Base-by-base conservation (phyloP, 768 basidiomycete genomes). In the Mycena olivaceomarginata region DNA sequence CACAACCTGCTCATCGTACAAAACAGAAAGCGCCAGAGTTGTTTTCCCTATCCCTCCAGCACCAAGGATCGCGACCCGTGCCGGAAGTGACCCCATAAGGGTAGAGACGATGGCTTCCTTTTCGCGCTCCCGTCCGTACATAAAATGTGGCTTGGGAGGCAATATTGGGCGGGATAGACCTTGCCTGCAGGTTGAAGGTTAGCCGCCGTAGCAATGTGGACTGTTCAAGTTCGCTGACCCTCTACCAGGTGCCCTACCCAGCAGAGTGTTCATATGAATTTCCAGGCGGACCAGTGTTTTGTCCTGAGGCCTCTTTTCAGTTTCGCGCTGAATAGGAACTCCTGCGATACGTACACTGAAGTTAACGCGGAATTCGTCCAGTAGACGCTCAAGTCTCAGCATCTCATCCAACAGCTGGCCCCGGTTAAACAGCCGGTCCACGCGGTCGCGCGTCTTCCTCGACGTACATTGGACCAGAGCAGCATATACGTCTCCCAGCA, bases 311-410 rank as follows among this genome's bases (percentile, higher is more conserved):
- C 37, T 13, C 10, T 13, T 25, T n/a, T 79, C 51, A 46, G 63
- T 60, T 48, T 39, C 18, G 63, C 18, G 41, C 39, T 3, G 11
- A 11, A 12, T 13, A 12, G 57, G 20, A 53, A n/a, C n/a, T 1
- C 7, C 16, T 15, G 31, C 31, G n/a, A 22, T 31, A 57, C 78
- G 15, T 69, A 79, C 78, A 41, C 71, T 79, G 57, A 79, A 79
- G 57, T 79, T 79, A 59, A 79, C 64, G 60, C 78, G 78, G 45
- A 79, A 76, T 20, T 79, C 78, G 60, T 79, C 78, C 48, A 79
- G n/a, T 37, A 70, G 64, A 22, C 78, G 78, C 75, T 79, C 78
- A 37, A 79, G 75, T 39, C 75, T 64, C 39, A 76, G 78, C 74
- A 79, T 79, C 48, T 76, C 75, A 13, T 74, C 78, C 43, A 69